Conservation (phyloP, 1,284 basidiomycete genomes). For the Apiotrichum domesticum region DNA sequence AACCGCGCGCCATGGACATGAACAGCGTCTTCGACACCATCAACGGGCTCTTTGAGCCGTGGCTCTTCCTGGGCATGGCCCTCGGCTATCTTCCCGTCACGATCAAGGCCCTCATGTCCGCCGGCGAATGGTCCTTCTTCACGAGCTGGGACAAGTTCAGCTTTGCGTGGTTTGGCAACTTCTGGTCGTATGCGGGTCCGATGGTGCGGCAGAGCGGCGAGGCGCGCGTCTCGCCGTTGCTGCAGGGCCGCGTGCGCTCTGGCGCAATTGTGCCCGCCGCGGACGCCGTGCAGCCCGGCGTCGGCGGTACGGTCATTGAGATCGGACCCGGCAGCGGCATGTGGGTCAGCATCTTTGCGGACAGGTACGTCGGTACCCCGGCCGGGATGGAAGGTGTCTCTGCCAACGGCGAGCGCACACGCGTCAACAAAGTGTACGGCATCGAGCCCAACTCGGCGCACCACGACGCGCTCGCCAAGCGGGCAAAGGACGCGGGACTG, state of each 20-base stretch:
- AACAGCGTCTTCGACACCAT: background rate
- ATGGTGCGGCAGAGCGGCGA: constrained; percentile 8
- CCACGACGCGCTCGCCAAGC: constrained; percentile 6
- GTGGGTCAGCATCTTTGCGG: constrained; percentile 15
- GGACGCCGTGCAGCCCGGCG: constrained; percentile 1
- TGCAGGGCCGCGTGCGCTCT: constrained; percentile 13
- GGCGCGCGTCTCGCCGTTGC: constrained; percentile 11
- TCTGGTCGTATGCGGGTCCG: constrained; percentile 9
- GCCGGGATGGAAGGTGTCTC: background rate
- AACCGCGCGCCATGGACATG: too few relatives aligned
- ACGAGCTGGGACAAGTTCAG: constrained; percentile 5
- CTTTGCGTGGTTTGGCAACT: constrained; percentile 13
- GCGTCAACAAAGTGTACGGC: constrained; percentile 13
- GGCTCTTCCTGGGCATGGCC: constrained; percentile 6
- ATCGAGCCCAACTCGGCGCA: constrained; percentile 17
- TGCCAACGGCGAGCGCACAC: constrained; percentile 1
- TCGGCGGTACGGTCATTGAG: constrained; percentile 14
- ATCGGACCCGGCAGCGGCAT: constrained; percentile 16
- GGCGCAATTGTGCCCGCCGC: background rate
- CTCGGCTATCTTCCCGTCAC: constrained; percentile 9
- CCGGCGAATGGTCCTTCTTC: constrained; percentile 6
- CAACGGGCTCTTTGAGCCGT: constrained; percentile 8
- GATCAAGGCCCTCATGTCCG: background rate
- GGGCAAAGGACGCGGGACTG: constrained; percentile 5
- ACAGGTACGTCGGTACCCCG: constrained; percentile 5